Percentiles rank a stretch among this genome's conserved stretches.
phyloP scores from a whole-genome alignment of 495 filamentous ascomycete species.

The Stereocaulon alpinum region DNA sequence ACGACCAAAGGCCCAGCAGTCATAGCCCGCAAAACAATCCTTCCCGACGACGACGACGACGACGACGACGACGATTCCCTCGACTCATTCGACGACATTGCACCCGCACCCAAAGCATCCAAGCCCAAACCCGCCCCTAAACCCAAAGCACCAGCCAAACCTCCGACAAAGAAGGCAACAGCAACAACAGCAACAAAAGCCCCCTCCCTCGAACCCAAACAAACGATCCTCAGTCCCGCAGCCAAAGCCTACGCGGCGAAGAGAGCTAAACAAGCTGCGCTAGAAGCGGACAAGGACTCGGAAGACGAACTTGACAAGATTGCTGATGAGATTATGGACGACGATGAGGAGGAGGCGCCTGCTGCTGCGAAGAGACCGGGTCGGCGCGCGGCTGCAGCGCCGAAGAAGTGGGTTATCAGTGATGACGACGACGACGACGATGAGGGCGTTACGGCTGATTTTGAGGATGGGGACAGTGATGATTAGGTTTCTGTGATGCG shows the following conservation, averaged over 20 bases:
- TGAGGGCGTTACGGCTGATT: constrained; percentile 21
- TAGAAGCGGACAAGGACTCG: constrained; percentile 29
- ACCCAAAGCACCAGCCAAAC: constrained; percentile 31
- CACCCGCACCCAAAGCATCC: constrained; percentile 24
- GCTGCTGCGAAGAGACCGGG: constrained; percentile 16
- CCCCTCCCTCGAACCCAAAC: constrained; percentile 34
- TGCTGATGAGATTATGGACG: constrained; percentile 44
- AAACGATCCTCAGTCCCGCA: constrained; percentile 53
- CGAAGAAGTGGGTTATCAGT: constrained; percentile 17
- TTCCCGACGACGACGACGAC: constrained; percentile 50
- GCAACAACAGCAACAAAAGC: constrained; percentile 12
- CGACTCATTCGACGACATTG: constrained; percentile 27
- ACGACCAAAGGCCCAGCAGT: constrained; percentile 42
- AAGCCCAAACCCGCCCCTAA: constrained; percentile 28
- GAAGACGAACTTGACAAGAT: constrained; percentile 40
- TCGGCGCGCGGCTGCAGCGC: constrained; percentile 18
- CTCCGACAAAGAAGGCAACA: constrained; percentile 26
- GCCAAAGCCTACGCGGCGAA: constrained; percentile 77
- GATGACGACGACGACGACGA: constrained; percentile 23
- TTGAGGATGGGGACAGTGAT: constrained; percentile 23
- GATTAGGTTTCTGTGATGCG: constrained; percentile 6
- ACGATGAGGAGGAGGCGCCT: constrained; percentile 36
- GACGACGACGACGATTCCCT: constrained; percentile 45
- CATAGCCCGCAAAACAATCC: constrained; percentile 48
- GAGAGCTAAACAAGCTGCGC: constrained; percentile 43